phyloP scores from a whole-genome alignment of 2,329 filamentous ascomycete genomes.

The Hypoxylon sp. region DNA sequence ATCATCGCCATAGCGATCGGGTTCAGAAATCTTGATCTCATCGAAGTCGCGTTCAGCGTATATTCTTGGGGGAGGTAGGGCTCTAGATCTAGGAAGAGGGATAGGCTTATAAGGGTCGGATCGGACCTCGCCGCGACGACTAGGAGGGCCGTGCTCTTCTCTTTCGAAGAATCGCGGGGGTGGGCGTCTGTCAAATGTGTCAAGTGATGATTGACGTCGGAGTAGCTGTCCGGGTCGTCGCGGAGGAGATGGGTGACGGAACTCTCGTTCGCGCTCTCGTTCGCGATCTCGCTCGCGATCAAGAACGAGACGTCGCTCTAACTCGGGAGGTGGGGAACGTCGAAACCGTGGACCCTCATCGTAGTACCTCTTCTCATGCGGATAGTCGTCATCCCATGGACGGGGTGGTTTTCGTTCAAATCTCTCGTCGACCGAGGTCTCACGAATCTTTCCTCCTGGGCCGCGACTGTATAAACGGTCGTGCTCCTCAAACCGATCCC shows the following conservation, averaged over 20 bases:
- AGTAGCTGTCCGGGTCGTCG: constrained; percentile 75
- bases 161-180: constrained; percentile 64
- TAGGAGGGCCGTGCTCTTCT: constrained; percentile 68
- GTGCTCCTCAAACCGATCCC: constrained; percentile 68
- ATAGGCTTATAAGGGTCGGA: constrained; percentile 71
- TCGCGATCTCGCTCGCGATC: constrained; percentile 72
- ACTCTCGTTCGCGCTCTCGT: constrained; percentile 65
- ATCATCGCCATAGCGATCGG: constrained; percentile 78
- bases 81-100: constrained; percentile 75
- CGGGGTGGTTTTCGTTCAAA: constrained; percentile 61
- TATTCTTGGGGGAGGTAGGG: constrained; percentile 71
- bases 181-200: constrained; percentile 88
- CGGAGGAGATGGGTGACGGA: constrained; percentile 65
- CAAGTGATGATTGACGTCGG: constrained; percentile 88
- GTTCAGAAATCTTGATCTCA: constrained; percentile 77
- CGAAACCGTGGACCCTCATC: constrained; percentile 67
- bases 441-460: constrained; percentile 58
- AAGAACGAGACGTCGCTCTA: constrained; percentile 70
- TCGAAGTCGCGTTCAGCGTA: constrained; percentile 72
- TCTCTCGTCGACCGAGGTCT: constrained; percentile 65
- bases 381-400: constrained; percentile 64
- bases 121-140: constrained; percentile 70
- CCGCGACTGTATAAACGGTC: constrained; percentile 64
- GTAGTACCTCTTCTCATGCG: constrained; percentile 67
- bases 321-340: constrained; percentile 60